Percentiles rank a stretch among this genome's conserved stretches.
phyloP scores from a whole-genome alignment of 2,329 filamentous ascomycete species.

The Pseudogymnoascus sp. region DNA sequence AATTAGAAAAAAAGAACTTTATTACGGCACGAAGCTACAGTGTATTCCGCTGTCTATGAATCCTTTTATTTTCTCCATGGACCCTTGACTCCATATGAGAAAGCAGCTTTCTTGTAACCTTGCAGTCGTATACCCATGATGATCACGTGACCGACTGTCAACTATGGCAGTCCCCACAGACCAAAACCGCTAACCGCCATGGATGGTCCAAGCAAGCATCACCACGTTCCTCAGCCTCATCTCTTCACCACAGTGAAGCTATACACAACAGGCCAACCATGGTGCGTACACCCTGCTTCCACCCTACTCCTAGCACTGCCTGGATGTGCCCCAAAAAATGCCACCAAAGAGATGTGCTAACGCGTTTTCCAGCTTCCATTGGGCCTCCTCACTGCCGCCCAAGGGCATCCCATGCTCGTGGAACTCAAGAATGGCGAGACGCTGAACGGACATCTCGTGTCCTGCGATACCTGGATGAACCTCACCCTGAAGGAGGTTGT shows the following conservation, averaged over 20 bases:
- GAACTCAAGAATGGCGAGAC: conserved; percentile 98
- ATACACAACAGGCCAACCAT: conserved; percentile 6
- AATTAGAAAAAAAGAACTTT: neutral
- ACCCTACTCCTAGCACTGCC: neutral
- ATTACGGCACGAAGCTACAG: neutral
- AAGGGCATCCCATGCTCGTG: conserved; percentile 96
- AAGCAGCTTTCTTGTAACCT: neutral
- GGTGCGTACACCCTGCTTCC: neutral
- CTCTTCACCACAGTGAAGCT: conserved; percentile 1
- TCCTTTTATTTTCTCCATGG: neutral
- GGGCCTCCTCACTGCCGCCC: conserved; percentile 86
- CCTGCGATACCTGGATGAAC: conserved; percentile 99
- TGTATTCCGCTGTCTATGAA: neutral
- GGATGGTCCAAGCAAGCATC: conserved; percentile 6
- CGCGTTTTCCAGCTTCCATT: conserved; percentile 48
- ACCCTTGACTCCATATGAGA: neutral
- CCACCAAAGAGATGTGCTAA: neutral
- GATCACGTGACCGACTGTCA: neutral
- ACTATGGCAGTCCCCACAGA: neutral
- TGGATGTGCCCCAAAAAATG: neutral
- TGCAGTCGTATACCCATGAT: neutral
- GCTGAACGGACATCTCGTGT: conserved; percentile 89
- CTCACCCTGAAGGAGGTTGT: conserved; percentile 94
- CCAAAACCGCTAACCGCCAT: neutral
- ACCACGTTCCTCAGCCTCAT: conserved; percentile 1